Base-by-base conservation (phyloP, 441 rosid species). In the Populus hybrid region DNA sequence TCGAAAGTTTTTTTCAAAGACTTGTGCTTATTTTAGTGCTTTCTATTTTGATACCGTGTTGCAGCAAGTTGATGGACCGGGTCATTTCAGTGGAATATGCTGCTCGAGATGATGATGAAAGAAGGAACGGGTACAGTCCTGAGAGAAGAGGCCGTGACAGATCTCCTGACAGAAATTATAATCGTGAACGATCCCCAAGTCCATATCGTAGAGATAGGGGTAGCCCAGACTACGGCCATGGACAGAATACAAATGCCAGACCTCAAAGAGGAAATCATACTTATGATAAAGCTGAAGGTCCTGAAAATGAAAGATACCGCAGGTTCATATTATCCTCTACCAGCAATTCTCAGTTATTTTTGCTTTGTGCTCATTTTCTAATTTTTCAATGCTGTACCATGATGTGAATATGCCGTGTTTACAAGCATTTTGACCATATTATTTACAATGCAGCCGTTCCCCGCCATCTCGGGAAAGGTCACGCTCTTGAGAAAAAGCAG, bases 1-100 rank as follows among this genome's bases (percentile, higher is more conserved):
- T 16, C 1, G 2, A 50, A 50, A 50, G 59, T 50, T 50, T 50
- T 50, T 50, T 4, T 50, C n/a, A 14, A 18, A 50, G 16, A 50
- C 7, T 53, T 20, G n/a, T 29, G 31, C 31, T 53, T 53, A 53
- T 16, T 53, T 18, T 53, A 16, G 9, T 53, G 61, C 61, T 18
- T 53, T 53, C 61, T 53, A 53, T 53, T 65, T 65, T 64, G 26
- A 20, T 64, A 45, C 2, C 0, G 50, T 61, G 45, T 2, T 88
- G 81, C 89, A 89, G 95, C 89, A 91, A 89, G 89, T 78, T 92
- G 87, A 86, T 84, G 87, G 97, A 89, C 77, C 88, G 89, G 76
- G 92, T 91, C 69, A 91, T 92, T 80, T 87, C 97, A 1, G 97
- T 92, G 79, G 97, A 91, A 84, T 91, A 87, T 90, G 95, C 97